A percentile compares a stretch with the other conserved stretches of the same genome.
These are phyloP conservation scores for Pichia sp. DNA, from an alignment of 1,139 yeast genomes.

Conservation along the genomic window DNA sequence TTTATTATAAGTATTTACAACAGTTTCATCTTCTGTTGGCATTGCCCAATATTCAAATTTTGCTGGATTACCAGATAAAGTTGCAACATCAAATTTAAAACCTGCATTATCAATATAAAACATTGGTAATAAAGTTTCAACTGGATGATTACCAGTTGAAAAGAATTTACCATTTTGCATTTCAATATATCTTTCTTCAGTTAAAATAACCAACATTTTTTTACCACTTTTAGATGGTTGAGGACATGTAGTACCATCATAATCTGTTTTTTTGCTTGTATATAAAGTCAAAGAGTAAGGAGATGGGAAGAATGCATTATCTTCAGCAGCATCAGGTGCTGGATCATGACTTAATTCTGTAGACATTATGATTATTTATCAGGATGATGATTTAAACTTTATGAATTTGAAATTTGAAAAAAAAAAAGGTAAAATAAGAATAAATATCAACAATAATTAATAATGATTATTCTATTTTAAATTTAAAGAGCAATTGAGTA, in stretches of 20 bases:
- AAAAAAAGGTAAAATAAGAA: too few relatives aligned
- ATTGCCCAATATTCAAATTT: constrained; percentile 14
- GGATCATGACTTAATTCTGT: constrained; percentile 1
- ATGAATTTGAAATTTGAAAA: not conserved
- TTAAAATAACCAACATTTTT: constrained; percentile 7
- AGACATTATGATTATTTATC: not conserved
- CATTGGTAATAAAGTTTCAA: constrained; percentile 12
- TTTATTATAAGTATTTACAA: constrained; percentile 7
- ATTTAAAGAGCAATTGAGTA: too few relatives aligned
- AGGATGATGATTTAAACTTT: not conserved
- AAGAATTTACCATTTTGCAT: constrained; percentile 12
- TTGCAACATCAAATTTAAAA: constrained; percentile 12
- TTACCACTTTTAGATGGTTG: constrained; percentile 8
- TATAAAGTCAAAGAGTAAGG: constrained; percentile 6
- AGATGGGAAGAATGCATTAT: constrained; percentile 13
- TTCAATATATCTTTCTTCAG: constrained; percentile 13
- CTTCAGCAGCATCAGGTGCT: constrained; percentile 10
- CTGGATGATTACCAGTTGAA: constrained; percentile 16
- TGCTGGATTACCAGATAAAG: constrained; percentile 13
- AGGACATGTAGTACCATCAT: constrained; percentile 12
- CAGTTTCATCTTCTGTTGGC: constrained; percentile 12
- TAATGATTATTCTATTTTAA: too few relatives aligned
- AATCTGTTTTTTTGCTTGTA: constrained; percentile 9
- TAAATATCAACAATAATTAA: too few relatives aligned
- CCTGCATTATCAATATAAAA: constrained; percentile 14